phyloP scores from a whole-genome alignment of 177 flowering plant genomes.

The Tripterygium wilfordii region DNA sequence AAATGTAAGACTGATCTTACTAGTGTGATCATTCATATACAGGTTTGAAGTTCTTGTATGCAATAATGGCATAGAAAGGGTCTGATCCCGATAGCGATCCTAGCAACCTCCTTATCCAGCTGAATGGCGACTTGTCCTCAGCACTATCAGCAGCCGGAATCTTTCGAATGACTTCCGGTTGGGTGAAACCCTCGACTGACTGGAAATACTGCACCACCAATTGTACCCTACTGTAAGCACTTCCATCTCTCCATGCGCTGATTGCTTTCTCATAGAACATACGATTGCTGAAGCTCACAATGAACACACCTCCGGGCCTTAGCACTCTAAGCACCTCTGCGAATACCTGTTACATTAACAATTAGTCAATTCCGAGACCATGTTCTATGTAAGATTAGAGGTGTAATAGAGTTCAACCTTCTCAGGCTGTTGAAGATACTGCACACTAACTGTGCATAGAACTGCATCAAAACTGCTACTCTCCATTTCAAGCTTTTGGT shows the following conservation, averaged over 20 bases:
- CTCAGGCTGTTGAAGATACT: slow-evolving; percentile 84
- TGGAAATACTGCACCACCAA: slow-evolving; percentile 75
- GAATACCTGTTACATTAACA: slow-evolving; percentile 42
- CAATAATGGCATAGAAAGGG: slow-evolving; percentile 79
- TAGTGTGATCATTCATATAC: too few relatives aligned
- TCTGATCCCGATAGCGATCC: slow-evolving; percentile 54
- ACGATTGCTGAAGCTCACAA: slow-evolving; percentile 79
- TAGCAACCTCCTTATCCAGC: slow-evolving; percentile 36
- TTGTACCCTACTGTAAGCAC: slow-evolving; percentile 58
- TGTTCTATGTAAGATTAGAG: too few relatives aligned
- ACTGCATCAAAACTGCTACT: slow-evolving; percentile 60
- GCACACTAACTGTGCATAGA: slow-evolving; percentile 79
- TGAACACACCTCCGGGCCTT: slow-evolving; percentile 75
- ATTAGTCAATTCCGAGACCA: too few relatives aligned
- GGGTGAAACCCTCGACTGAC: slow-evolving; percentile 64
- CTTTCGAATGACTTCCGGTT: slow-evolving; percentile 48
- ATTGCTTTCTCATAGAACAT: slow-evolving; percentile 77
- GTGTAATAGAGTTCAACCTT: slow-evolving; percentile 58
- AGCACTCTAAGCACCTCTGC: slow-evolving; percentile 69
- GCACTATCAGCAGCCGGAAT: slow-evolving; percentile 18
- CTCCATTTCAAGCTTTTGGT: slow-evolving; percentile 45
- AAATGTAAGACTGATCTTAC: too few relatives aligned
- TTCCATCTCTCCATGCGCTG: slow-evolving; percentile 75
- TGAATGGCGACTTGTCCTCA: slow-evolving; percentile 24
- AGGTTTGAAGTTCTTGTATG: slow-evolving; percentile 68